phyloP scores from a whole-genome alignment of 2,329 filamentous ascomycete species.

The Beauveria varroae region DNA sequence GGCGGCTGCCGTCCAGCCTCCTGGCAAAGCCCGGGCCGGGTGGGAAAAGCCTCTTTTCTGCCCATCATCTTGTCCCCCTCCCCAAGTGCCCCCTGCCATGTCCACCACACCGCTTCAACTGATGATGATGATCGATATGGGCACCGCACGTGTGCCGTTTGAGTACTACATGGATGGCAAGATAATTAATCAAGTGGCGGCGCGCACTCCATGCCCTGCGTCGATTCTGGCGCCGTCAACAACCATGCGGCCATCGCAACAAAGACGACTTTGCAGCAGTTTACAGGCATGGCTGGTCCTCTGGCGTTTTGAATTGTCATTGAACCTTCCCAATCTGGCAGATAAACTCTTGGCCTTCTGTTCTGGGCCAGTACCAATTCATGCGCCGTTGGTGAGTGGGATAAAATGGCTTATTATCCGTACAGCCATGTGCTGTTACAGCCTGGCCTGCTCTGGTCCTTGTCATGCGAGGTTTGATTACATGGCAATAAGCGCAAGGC shows the following conservation, averaged over 20 bases:
- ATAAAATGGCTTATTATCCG: not conserved
- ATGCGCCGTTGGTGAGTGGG: not conserved
- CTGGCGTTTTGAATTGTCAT: not conserved
- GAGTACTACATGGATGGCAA: not conserved
- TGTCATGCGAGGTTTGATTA: not conserved
- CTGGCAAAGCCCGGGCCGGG: not conserved
- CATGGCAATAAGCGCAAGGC: not conserved
- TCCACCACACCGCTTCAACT: constrained; percentile 9
- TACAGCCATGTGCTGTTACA: not conserved
- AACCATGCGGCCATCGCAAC: not conserved
- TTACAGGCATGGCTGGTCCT: not conserved
- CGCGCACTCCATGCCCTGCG: not conserved
- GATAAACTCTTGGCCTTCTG: not conserved
- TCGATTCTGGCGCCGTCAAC: constrained; percentile 4
- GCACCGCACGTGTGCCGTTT: constrained; percentile 4
- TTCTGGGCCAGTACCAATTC: not conserved
- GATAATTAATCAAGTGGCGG: constrained; percentile 3
- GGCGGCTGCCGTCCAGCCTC: not conserved
- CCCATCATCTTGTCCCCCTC: not conserved
- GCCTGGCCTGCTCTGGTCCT: not conserved
- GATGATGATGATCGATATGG: not conserved
- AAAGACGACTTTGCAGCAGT: not conserved
- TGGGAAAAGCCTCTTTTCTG: not conserved
- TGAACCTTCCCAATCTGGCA: constrained; percentile 5
- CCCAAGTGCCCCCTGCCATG: not conserved